Evolutionary conservation across 805 yeast genomes (phyloP), one percentile per base, ranked within the genome.

Genomic region (Candida lessepsii): DNA sequence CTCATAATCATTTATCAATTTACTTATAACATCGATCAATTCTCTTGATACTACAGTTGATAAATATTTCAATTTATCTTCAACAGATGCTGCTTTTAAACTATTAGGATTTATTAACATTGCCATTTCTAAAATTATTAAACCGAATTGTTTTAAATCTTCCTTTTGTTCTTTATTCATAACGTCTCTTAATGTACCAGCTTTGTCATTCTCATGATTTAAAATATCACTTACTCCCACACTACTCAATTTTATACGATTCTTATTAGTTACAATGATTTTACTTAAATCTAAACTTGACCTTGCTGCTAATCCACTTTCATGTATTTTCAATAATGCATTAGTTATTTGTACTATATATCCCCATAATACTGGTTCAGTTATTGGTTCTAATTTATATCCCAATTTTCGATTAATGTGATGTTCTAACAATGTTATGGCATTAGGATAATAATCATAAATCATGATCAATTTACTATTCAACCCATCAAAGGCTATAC

Each of bases 381-480:
- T 79, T 2, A 86, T 67, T 17, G 74, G 71, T 45, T 71, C 76
- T 4, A 72, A 67, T 42, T 61, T 65, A 28, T 57, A 59, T 47
- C 59, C 67, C 53, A 56, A 53, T 40, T 53, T 67, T 31, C 75
- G 64, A 35, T 71, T 67, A 49, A 80, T 70, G 63, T 87, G 93
- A 14, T 73, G 70, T 45, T 88, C 96, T 41, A 70, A 66, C 35
- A 91, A 64, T 1, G 95, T 85, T 40, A 67, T 67, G 1, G 95
- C 75, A 45, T 79, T 69, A 17, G 99, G 97, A 59, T 75, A 86
- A 58, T 80, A 93, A 55, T 91, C 97, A 61, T 88, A 87, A 4
- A 86, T 83, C 31, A 89, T 67, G 29, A 88, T 74, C 41, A 93
- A 70, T 1, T 93, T 81, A 10, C 63, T 53, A 37, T 50, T 52